These are phyloP conservation scores for Eucalyptus lansdowneana DNA, from an alignment of 345 rosid genomes.

Conservation along the genomic window DNA sequence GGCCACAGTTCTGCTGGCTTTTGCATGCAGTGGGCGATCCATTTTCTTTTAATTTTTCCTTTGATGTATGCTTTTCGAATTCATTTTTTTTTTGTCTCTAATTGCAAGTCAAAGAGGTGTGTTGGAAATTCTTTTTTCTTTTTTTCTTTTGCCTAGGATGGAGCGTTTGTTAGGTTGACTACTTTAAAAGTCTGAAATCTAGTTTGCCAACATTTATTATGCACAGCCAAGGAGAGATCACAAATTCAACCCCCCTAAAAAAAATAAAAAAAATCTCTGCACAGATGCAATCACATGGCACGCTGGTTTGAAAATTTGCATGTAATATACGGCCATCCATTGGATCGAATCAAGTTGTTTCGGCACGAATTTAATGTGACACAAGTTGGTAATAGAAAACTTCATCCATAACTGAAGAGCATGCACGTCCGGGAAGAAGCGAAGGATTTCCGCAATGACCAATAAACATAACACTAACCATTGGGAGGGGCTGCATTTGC, in stretches of 20 bases:
- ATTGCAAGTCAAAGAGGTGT: not conserved
- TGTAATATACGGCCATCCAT: not conserved
- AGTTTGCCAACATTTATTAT: not conserved
- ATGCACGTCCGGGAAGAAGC: not conserved
- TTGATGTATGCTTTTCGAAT: not conserved
- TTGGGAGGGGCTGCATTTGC: not conserved
- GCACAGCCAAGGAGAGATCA: not conserved
- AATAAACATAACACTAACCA: not conserved
- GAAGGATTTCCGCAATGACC: not conserved
- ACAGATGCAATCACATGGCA: not conserved
- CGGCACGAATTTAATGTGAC: not conserved
- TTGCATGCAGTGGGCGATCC: not conserved
- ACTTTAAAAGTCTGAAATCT: not conserved
- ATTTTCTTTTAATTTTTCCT: not conserved
- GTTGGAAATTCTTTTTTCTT: not conserved
- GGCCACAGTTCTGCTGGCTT: not conserved
- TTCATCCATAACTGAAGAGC: not conserved
- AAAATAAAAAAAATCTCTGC: not conserved
- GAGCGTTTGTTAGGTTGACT: not conserved
- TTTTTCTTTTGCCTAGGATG: not conserved
- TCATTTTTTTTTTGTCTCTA: not conserved
- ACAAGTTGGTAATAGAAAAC: not conserved
- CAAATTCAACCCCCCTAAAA: not conserved
- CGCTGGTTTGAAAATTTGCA: not conserved
- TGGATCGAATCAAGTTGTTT: not conserved